A percentile compares a stretch with the other conserved stretches of the same genome.
Conservation (phyloP, 768 basidiomycete genomes). For the Pholiota molesta region DNA sequence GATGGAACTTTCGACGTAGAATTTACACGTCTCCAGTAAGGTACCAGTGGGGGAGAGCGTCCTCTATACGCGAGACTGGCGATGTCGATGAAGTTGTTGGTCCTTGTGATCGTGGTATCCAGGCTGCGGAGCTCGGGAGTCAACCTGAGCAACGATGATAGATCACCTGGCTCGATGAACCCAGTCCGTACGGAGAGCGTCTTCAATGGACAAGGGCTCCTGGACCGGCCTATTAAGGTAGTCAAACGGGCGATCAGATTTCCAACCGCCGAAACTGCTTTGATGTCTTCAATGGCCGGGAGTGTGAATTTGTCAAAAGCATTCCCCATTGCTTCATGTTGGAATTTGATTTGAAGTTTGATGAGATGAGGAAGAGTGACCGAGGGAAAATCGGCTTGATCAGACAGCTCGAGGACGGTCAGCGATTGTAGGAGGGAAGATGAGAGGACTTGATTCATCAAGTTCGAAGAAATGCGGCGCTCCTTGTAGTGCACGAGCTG, state of each 20-base stretch:
- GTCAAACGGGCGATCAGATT: conserved; percentile 19
- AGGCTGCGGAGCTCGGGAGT: conserved; percentile 19
- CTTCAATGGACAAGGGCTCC: conserved; percentile 16
- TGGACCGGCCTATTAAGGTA: conserved; percentile 17
- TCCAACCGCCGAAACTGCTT: conserved; percentile 15
- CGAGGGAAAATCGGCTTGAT: conserved; percentile 17
- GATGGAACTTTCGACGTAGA: conserved; percentile 13
- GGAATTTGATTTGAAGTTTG: conserved; percentile 25
- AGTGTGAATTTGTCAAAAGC: conserved; percentile 23
- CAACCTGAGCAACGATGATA: conserved; percentile 17
- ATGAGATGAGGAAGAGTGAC: conserved; percentile 22
- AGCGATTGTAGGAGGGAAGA: conserved; percentile 19
- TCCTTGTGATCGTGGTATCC: conserved; percentile 19
- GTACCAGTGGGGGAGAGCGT: conserved; percentile 8
- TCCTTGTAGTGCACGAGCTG: conserved; percentile 28
- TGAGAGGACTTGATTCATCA: conserved; percentile 17
- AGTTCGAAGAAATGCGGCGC: conserved; percentile 13
- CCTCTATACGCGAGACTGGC: conserved; percentile 9
- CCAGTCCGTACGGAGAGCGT: conserved; percentile 21
- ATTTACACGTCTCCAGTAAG: conserved; percentile 15
- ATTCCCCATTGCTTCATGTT: conserved; percentile 13
- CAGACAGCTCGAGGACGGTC: conserved; percentile 24
- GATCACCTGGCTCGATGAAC: conserved; percentile 9
- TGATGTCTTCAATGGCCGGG: conserved; percentile 26
- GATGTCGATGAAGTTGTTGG: conserved; percentile 12